Percentiles rank a stretch among this genome's conserved stretches.
These are phyloP conservation scores for Trichosporon sp. DNA, from an alignment of 1,284 basidiomycete genomes.

Conservation along the genomic window DNA sequence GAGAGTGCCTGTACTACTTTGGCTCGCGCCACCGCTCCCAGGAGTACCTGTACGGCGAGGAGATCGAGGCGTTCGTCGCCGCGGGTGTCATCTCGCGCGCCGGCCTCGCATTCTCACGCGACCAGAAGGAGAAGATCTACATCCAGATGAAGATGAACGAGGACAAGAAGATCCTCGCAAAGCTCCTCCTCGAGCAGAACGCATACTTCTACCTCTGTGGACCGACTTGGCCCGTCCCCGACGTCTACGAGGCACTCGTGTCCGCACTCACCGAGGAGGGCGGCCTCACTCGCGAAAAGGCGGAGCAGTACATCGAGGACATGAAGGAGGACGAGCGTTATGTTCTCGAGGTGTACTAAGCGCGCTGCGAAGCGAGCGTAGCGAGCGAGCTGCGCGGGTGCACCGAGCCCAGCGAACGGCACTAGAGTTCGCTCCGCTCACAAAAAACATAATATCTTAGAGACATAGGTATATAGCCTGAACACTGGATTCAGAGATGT, in stretches of 20 bases:
- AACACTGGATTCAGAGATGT: not conserved
- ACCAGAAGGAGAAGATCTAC: conserved; percentile 86
- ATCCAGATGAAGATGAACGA: conserved; percentile 98
- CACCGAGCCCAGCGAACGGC: too few relatives aligned
- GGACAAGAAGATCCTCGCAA: conserved; percentile 69
- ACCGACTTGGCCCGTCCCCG: conserved; percentile 96
- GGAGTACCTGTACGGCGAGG: conserved; percentile 80
- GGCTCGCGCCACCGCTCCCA: conserved; percentile 90
- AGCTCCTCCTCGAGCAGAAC: conserved; percentile 56
- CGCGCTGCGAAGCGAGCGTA: not conserved
- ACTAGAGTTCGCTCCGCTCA: too few relatives aligned
- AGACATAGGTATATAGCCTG: not conserved
- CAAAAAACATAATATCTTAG: not conserved
- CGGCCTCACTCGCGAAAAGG: conserved; percentile 61
- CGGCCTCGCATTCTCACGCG: conserved; percentile 94
- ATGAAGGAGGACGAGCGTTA: conserved; percentile 97
- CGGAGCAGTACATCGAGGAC: conserved; percentile 78
- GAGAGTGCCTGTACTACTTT: conserved; percentile 88
- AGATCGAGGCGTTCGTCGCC: conserved; percentile 59
- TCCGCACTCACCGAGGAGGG: conserved; percentile 68
- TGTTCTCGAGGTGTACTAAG: conserved; percentile 75
- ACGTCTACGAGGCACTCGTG: conserved; percentile 88
- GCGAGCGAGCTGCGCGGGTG: too few relatives aligned
- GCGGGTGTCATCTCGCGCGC: conserved; percentile 80
- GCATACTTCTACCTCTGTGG: conserved; percentile 92